Percentiles rank a stretch among this genome's conserved stretches.
phyloP scores from a whole-genome alignment of 108 stramenopile genomes.

The Aurantiochytrium sp. region DNA sequence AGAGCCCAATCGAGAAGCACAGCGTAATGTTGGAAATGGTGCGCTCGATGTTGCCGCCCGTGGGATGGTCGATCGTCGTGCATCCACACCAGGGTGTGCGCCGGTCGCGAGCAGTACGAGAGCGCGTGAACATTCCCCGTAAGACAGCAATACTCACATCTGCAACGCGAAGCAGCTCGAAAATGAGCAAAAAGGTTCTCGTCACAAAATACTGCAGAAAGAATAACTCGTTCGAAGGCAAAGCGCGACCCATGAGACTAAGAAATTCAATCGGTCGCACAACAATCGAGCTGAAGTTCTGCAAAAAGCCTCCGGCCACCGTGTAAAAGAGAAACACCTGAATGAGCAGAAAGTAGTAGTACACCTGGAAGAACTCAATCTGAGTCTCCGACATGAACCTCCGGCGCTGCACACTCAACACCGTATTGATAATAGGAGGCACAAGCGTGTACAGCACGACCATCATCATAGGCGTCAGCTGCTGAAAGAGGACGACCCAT shows the following conservation, averaged over 20 bases:
- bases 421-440: background rate
- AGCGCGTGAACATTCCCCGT: background rate
- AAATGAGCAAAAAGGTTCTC: background rate
- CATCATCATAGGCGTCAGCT: constrained; percentile 13
- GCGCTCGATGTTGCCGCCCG: constrained; percentile 4
- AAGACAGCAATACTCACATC: background rate
- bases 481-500: background rate
- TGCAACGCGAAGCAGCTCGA: background rate
- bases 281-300: background rate
- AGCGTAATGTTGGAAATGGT: background rate
- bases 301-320: background rate
- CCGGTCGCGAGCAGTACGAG: background rate
- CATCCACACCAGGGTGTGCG: background rate
- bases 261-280: background rate
- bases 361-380: constrained; percentile 10
- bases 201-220: constrained; percentile 13
- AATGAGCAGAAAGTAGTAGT: constrained; percentile 7
- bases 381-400: background rate
- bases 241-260: background rate
- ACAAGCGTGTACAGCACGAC: constrained; percentile 4
- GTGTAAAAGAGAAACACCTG: constrained; percentile 14
- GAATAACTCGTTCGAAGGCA: background rate
- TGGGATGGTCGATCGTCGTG: background rate
- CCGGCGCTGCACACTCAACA: background rate
- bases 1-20: background rate